Base-by-base conservation (phyloP, 768 basidiomycete species). In the Tylopilus intermedius region DNA sequence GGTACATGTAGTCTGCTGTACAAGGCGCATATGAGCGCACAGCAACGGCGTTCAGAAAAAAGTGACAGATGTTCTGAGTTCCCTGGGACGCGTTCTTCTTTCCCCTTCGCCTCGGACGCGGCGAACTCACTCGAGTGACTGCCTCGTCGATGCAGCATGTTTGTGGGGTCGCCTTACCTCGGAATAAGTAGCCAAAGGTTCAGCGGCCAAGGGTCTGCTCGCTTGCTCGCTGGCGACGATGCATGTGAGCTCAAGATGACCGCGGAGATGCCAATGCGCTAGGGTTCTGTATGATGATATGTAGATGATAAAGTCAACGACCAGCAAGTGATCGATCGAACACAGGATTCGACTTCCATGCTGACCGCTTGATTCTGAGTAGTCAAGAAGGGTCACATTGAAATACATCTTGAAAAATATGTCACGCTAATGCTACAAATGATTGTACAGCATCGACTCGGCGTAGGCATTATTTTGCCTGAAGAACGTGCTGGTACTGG, bases 131-230 rank as follows among this genome's bases (percentile, higher is more conserved):
- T 37, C 13, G 14, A 14, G 29, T 30, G 7, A 30, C 30, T 40
- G 61, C 63, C 63, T 62, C 63, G 63, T 62, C 62, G 57, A 56
- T 65, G 50, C 60, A 49, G 51, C 62, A 40, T 63, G 62, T 24
- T 57, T 40, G 7, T 18, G 64, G 62, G 62, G 62, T 64, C 62
- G 47, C 4, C 14, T 39, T 33, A 22, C 18, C 41, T 30, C 30
- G 30, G 54, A 6, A 6, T 35, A 30, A 15, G 13, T 33, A 29
- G 5, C 14, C n/a, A 37, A 14, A 53, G 45, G 33, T 11, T 35
- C 33, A 11, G 33, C 8, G 33, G 2, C 9, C 33, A 10, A 37
- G 15, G 35, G 35, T 37, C 15, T 5, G 35, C 14, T 14, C 15
- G 35, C 35, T 37, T 5, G 33, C 13, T 37, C 35, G 35, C 14